Percentiles rank a stretch among this genome's conserved stretches.
Conservation (phyloP, 768 basidiomycete species). For the Solioccasus polychromus region DNA sequence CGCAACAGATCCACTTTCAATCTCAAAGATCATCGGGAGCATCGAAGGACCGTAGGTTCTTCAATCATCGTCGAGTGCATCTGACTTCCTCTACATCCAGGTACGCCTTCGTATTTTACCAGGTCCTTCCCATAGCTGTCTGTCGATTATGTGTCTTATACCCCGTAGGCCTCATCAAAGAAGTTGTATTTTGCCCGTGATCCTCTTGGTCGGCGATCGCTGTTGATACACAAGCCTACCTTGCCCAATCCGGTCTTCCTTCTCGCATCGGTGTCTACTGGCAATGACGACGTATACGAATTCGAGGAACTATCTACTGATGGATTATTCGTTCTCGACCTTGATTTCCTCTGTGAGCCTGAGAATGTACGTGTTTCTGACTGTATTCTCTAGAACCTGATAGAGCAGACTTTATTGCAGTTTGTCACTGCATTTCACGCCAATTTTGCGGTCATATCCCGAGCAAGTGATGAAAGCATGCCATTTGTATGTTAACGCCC, state of each 20-base stretch:
- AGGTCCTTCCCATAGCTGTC: constrained; percentile 43
- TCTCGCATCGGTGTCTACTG: constrained; percentile 64
- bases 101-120: constrained; percentile 79
- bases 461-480: constrained; percentile 11
- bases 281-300: constrained; percentile 40
- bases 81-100: constrained; percentile 34
- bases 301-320: constrained; percentile 65
- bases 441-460: constrained; percentile 21
- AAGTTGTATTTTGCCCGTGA: constrained; percentile 75
- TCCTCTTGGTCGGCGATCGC: constrained; percentile 82
- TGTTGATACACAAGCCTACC: constrained; percentile 66
- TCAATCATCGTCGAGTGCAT: neutral
- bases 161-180: constrained; percentile 38
- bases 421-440: constrained; percentile 18
- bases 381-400: neutral
- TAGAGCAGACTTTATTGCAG: constrained; percentile 10
- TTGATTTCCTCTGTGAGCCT: constrained; percentile 26
- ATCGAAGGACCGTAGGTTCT: constrained; percentile 80
- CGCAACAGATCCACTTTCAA: constrained; percentile 32
- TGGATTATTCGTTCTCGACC: constrained; percentile 52
- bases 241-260: constrained; percentile 48
- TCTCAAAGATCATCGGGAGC: constrained; percentile 50
- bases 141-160: neutral
- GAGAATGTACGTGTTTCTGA: constrained; percentile 24
- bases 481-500: constrained; percentile 23